Evolutionary conservation across 495 filamentous ascomycete species (phyloP), one percentile per base, ranked within the genome.

Genomic region (Penicillium longicatenatum): DNA sequence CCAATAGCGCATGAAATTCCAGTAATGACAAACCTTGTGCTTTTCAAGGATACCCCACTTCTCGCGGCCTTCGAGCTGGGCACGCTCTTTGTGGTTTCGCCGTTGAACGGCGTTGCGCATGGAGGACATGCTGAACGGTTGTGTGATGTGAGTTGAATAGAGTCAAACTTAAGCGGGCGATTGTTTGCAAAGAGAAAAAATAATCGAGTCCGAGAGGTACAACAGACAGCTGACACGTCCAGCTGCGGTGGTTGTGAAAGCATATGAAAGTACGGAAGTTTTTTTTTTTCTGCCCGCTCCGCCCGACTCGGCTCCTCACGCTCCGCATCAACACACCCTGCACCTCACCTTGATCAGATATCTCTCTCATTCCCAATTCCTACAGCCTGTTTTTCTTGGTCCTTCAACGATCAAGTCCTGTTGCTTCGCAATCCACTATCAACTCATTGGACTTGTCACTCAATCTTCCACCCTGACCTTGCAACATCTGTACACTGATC

Each of bases 41-140:
- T 96, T 95, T 69, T 95, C 92, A 52, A 95, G 83, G 17, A 96
- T 79, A 57, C 91, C 91, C 81, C 85, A 91, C 83, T 89, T 89
- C 60, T 84, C 75, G 33, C 94, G 90, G 67, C 90, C 89, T 60
- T 82, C 65, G 35, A 92, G 89, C 70, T 98, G 94, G 30, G 89
- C 88, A 64, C 94, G 89, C 79, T 98, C 94, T 63, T 84, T 80
- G 76, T 97, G 93, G 66, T 89, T 82, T 61, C 86, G 86, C 60
- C 82, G 75, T 57, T 90, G 85, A 50, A 92, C 86, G 72, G 89
- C 86, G 70, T 94, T 94, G 58, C 90, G 81, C 75, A 93, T 85
- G 42, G 89, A 90, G 17, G 89, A 92, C 90, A 93, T 92, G 67
- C 63, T 74, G 63, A 6, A 41, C 22, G 47, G 30, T 48, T 45